Conservation (phyloP, 1,284 basidiomycete genomes). For the Exsudoporus floridanus region DNA sequence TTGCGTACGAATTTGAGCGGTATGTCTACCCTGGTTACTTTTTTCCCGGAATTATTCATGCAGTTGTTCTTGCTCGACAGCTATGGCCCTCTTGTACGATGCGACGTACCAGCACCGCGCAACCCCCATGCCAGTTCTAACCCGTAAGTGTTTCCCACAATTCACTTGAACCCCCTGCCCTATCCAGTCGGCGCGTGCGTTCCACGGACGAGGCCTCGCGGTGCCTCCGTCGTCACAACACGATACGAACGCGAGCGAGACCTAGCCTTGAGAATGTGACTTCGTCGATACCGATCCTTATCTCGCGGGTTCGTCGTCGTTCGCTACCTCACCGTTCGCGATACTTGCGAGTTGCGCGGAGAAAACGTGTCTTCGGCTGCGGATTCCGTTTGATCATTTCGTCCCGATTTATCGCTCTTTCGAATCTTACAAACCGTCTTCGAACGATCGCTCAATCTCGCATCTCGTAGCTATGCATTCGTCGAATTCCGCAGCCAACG, state of each 20-base stretch:
- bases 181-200: constrained; percentile 37
- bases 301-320: constrained; percentile 37
- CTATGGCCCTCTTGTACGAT: constrained; percentile 76
- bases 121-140: constrained; percentile 68
- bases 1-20: constrained; percentile 88
- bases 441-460: constrained; percentile 66
- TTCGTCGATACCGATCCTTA: constrained; percentile 34
- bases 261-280: constrained; percentile 20
- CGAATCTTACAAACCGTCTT: constrained; percentile 28
- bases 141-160: constrained; percentile 60
- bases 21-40: constrained; percentile 31
- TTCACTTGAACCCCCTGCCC: constrained; percentile 33
- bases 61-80: constrained; percentile 37
- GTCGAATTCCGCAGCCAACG: constrained; percentile 83
- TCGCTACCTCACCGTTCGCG: constrained; percentile 37
- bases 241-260: constrained; percentile 34
- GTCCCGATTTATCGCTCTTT: constrained; percentile 34
- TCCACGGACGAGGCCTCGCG: constrained; percentile 29
- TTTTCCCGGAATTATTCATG: constrained; percentile 2
- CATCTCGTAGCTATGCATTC: constrained; percentile 81
- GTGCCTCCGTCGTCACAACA: constrained; percentile 25
- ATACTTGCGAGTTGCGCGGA: constrained; percentile 24
- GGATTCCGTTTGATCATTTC: constrained; percentile 28
- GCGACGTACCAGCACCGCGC: constrained; percentile 85
- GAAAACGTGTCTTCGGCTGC: constrained; percentile 32